Conservation (phyloP, 495 filamentous ascomycete species). For the Chaetomium cochliodes region DNA sequence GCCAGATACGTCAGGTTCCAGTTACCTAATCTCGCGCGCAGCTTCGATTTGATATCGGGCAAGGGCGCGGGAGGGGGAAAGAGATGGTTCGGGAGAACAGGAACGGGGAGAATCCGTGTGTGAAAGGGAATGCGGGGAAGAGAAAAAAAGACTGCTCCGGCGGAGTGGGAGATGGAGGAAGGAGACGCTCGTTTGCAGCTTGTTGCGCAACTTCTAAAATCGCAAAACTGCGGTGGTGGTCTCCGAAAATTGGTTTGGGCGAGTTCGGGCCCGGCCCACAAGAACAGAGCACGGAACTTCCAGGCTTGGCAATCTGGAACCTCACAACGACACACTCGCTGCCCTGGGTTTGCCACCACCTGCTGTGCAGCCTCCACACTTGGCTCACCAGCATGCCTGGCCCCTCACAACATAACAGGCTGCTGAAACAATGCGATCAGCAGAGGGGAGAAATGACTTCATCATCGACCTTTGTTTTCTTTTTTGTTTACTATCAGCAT, state of each 20-base stretch:
- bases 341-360: neutral
- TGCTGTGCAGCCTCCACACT: neutral
- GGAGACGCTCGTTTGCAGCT: constrained; percentile 12
- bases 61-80: neutral
- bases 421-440: neutral
- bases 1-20: constrained; percentile 2
- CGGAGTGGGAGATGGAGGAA: constrained; percentile 9
- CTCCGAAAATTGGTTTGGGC: constrained; percentile 28
- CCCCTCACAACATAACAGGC: neutral
- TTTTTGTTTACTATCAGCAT: no score
- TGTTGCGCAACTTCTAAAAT: constrained; percentile 20
- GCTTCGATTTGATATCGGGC: neutral
- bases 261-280: constrained; percentile 23
- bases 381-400: no score
- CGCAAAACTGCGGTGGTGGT: constrained; percentile 22
- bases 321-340: neutral
- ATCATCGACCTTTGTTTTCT: neutral
- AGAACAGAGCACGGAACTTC: constrained; percentile 21
- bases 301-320: constrained; percentile 9
- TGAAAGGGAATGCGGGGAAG: constrained; percentile 2
- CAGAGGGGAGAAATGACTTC: neutral
- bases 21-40: constrained; percentile 8
- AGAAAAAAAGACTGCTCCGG: constrained; percentile 8
- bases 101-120: neutral
- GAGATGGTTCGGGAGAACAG: neutral